A percentile compares a stretch with the other conserved stretches of the same genome.
phyloP scores from a whole-genome alignment of 805 yeast species.

The Peterozyma toletana region DNA sequence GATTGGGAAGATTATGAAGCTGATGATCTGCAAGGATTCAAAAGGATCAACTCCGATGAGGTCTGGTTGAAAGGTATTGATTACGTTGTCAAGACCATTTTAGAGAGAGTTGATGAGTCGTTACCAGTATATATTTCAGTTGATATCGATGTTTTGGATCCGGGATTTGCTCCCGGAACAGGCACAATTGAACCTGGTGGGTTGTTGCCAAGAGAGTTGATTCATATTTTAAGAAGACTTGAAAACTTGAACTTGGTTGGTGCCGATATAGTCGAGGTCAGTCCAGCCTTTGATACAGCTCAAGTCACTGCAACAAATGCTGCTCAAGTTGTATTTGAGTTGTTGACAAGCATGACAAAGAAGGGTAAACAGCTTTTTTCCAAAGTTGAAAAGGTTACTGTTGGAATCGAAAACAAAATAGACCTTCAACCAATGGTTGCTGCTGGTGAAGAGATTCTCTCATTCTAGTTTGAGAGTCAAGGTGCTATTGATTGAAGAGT shows the following conservation, averaged over 20 bases:
- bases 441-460: too few relatives aligned
- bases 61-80: slow-evolving; percentile 58
- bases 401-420: too few relatives aligned
- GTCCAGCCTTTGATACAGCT: slow-evolving; percentile 58
- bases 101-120: slow-evolving; percentile 48
- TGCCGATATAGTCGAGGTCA: slow-evolving; percentile 52
- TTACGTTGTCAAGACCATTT: slow-evolving; percentile 42
- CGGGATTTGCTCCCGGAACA: slow-evolving; percentile 51
- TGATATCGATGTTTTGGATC: slow-evolving; percentile 63
- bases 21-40: slow-evolving; percentile 64
- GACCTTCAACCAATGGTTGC: too few relatives aligned
- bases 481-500: too few relatives aligned
- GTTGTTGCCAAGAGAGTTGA: slow-evolving; percentile 46
- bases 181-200: slow-evolving; percentile 59
- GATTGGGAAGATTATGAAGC: slow-evolving; percentile 56
- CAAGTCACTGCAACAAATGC: slow-evolving; percentile 65
- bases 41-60: slow-evolving; percentile 65
- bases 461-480: too few relatives aligned
- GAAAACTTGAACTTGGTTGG: slow-evolving; percentile 42
- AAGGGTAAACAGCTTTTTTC: slow-evolving; percentile 14
- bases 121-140: slow-evolving; percentile 70
- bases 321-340: slow-evolving; percentile 64
- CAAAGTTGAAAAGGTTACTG: too few relatives aligned
- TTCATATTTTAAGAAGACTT: slow-evolving; percentile 37
- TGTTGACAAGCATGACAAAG: slow-evolving; percentile 70